Base-by-base conservation (phyloP, 345 rosid genomes). In the Hibiscus syriacus region DNA sequence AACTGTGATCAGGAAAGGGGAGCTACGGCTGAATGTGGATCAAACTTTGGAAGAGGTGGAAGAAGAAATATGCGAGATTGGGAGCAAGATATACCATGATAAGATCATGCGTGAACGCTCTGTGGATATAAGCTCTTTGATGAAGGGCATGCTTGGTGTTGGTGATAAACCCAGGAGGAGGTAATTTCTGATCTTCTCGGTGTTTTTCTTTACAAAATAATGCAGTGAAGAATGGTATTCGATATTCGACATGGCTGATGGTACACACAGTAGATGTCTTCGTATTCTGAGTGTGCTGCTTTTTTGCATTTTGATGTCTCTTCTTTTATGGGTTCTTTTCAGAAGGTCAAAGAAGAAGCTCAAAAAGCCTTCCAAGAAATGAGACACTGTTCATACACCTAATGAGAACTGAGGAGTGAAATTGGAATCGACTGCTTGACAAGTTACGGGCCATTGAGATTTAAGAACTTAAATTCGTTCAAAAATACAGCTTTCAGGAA, bases 51-150 rank as follows among this genome's bases (percentile, higher is more conserved):
- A 90, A 78, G 93, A 86, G 71, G 97, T 83, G 62, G 97, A 90
- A 71, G 97, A 92, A 81, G 69, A 74, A 49, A 82, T 92, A 67
- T 74, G 80, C 12, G 92, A 86, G 83, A 82, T 86, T 49, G 98
- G 98, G 41, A 90, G 97, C 83, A 86, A 90, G 76, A 83, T 92
- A 39, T 92, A 92, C 69, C 91, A 90, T 72, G 92, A 92, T 59
- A 78, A 72, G 77, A 85, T 90, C 71, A 90, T 84, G 89, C 72
- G 72, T 70, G 96, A 90, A n/a, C 85, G 85, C 39, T 82, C 89
- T 58, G 84, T 90, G 41, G 92, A 92, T 77, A 82, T 88, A 60
- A 85, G 86, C 72, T 79, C 87, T 16, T 73, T 92, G 78, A 92
- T 87, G 93, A 88, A 84, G 77, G 96, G 97, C 25, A 86, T 88